Base-by-base conservation (phyloP, 805 yeast species). In the Priceomyces melissophilus region DNA sequence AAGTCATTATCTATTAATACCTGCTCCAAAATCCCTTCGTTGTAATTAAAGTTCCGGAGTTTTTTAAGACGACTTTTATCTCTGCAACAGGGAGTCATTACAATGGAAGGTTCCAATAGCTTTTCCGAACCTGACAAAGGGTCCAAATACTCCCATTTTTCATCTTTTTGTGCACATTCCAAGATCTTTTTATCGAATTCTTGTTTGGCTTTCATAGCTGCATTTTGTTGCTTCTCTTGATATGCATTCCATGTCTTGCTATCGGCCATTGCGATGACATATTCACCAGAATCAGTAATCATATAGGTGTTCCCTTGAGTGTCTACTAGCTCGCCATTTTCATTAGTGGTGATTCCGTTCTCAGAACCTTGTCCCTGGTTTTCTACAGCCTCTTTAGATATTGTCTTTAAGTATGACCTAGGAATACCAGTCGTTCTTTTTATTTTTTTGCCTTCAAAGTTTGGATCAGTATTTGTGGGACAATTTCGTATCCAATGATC, bases 371-470 rank as follows among this genome's bases (percentile, higher is more conserved):
- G 52, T 11, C 52, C 52, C 3, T 56, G 56, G 29, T 54, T 74
- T 34, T 78, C 84, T 30, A 54, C 56, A 0, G 80, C 75, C 20
- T 91, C 91, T 57, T 86, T 86, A 12, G 86, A 87, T 6, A 93
- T 81, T 0, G 95, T 84, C 51, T 88, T 85, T 61, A 93, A 78
- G 61, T 88, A 88, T 27, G 95, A 84, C 62, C 84, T 85, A 2
- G 99, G 99, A 56, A 93, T 93, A 82, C 99, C 99, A 0, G 98
- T 93, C 0, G 97, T 90, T 52, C 95, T 77, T 53, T 87, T 84
- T 37, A 93, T 84, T 45, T 95, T 75, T 56, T 87, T 87, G 13
- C 96, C 96, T 57, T 91, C 98, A 75, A 89, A 89, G 52, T 81
- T 86, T 2, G 96, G 96, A 63, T 91, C 98, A 33, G 79, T 81